phyloP scores from a whole-genome alignment of 208 protist genomes.

The Acanthamoeba lenticulata region DNA sequence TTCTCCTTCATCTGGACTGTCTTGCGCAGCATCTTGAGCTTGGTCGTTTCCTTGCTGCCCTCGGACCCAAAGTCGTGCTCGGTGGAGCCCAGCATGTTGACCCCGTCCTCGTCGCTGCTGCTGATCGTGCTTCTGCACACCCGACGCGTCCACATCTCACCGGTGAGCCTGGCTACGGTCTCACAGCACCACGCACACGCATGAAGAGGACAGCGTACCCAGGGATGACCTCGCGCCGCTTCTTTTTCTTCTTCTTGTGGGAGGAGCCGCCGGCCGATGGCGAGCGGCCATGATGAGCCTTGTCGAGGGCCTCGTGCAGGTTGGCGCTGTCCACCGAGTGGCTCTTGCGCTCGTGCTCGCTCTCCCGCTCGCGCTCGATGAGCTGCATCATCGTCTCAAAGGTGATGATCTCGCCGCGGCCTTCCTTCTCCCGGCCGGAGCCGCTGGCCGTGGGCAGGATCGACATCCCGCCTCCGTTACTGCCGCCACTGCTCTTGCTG shows the following conservation, averaged over 20 bases:
- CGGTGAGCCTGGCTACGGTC: no score
- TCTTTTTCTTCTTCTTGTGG: conserved; percentile 36
- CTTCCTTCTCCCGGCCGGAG: background rate
- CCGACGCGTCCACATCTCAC: no score
- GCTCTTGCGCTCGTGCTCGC: background rate
- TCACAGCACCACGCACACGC: background rate
- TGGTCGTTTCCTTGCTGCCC: background rate
- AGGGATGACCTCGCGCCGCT: background rate
- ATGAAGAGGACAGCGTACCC: background rate
- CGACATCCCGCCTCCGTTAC: background rate
- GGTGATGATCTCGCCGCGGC: conserved; percentile 55
- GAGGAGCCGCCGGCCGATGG: background rate
- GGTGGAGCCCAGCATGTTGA: conserved; percentile 23
- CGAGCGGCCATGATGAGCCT: background rate
- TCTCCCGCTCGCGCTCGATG: conserved; percentile 48
- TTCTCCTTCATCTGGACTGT: conserved; percentile 46
- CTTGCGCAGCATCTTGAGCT: conserved; percentile 22
- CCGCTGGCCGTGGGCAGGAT: background rate
- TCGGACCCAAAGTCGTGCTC: background rate
- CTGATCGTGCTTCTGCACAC: background rate
- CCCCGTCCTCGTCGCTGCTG: conserved; percentile 59
- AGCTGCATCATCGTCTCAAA: conserved; percentile 65
- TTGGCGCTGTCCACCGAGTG: background rate
- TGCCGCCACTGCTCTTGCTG: background rate
- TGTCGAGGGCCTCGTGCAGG: background rate